These are phyloP conservation scores for Colletotrichum sp. DNA, from an alignment of 2,329 filamentous ascomycete species.

Conservation along the genomic window DNA sequence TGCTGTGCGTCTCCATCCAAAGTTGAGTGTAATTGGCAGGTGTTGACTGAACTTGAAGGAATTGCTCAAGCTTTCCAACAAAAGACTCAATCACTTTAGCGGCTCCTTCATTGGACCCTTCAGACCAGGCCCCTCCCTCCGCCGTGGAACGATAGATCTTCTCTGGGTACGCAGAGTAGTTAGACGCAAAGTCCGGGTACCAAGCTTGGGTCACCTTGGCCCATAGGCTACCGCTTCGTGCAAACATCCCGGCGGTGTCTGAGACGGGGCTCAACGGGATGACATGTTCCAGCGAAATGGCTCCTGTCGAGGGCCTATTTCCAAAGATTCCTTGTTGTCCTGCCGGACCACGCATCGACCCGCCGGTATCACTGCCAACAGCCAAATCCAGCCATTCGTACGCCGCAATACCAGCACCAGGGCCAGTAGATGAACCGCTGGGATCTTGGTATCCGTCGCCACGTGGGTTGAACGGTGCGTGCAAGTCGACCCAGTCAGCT, in stretches of 20 bases:
- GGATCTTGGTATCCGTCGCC: constrained; percentile 30
- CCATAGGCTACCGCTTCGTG: neutral
- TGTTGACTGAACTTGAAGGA: neutral
- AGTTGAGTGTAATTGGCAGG: neutral
- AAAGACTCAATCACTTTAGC: neutral
- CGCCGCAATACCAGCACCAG: constrained; percentile 23
- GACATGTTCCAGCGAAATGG: constrained; percentile 41
- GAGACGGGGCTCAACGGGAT: constrained; percentile 40
- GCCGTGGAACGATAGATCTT: neutral
- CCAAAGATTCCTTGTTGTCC: constrained; percentile 46
- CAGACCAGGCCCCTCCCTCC: neutral
- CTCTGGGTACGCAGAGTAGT: neutral
- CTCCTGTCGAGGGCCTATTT: constrained; percentile 43
- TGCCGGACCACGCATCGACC: constrained; percentile 34
- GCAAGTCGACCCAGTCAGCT: constrained; percentile 42
- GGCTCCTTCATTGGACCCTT: neutral
- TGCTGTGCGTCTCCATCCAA: neutral
- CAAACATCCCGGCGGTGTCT: neutral
- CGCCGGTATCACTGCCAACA: constrained; percentile 24
- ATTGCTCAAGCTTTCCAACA: neutral
- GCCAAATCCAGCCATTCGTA: constrained; percentile 29
- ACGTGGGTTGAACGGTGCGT: constrained; percentile 31
- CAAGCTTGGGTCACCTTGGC: neutral
- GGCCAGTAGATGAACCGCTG: constrained; percentile 23
- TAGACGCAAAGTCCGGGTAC: neutral